phyloP scores from a whole-genome alignment of 768 basidiomycete species.

The Crucibulum laeve region DNA sequence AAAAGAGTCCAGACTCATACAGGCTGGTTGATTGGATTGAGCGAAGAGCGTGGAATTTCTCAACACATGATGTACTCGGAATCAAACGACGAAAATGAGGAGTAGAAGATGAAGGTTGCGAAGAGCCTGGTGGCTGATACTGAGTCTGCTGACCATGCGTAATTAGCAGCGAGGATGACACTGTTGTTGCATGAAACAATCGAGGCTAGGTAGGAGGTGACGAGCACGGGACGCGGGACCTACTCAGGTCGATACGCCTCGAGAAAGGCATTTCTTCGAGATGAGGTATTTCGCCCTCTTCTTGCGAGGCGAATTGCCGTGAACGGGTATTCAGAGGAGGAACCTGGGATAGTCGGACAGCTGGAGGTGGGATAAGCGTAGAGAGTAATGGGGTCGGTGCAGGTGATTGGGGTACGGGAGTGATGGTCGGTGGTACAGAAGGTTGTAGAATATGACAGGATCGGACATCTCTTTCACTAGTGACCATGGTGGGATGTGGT shows the following conservation, averaged over 20 bases:
- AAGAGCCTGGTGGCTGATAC: too few relatives aligned
- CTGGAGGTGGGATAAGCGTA: background rate
- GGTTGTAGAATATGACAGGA: background rate
- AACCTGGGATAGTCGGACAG: background rate
- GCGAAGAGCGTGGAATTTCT: background rate
- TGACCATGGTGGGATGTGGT: conserved; percentile 1
- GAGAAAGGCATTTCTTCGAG: too few relatives aligned
- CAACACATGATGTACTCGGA: background rate
- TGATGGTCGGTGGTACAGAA: too few relatives aligned
- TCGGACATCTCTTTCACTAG: background rate
- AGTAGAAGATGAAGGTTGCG: background rate
- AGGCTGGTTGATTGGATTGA: conserved; percentile 6
- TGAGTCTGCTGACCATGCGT: too few relatives aligned
- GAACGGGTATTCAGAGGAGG: too few relatives aligned
- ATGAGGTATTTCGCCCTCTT: too few relatives aligned
- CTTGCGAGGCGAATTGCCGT: too few relatives aligned
- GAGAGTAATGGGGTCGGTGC: background rate
- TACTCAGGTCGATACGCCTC: background rate
- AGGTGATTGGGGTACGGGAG: background rate
- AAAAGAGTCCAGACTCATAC: too few relatives aligned
- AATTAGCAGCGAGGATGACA: too few relatives aligned
- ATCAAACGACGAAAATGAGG: background rate
- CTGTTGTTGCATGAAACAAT: background rate
- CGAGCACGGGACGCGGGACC: background rate
- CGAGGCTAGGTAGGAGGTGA: background rate